Evolutionary conservation across 1,284 basidiomycete species (phyloP), one percentile per base, ranked within the genome.

Genomic region (Rhodofomes roseus): DNA sequence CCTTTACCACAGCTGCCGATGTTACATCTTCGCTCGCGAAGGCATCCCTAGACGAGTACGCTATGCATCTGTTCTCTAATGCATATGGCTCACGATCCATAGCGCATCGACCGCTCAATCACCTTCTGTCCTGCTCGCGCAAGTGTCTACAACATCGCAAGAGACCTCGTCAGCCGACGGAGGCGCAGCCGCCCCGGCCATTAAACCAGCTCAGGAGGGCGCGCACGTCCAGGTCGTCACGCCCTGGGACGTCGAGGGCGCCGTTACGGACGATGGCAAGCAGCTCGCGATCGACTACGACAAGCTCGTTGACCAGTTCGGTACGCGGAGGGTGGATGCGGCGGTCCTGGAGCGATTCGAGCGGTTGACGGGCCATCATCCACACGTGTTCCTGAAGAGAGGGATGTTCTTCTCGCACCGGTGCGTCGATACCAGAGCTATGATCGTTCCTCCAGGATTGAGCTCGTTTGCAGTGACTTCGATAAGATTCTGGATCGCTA

Each of bases 391-490:
- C 51, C 79, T 99, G 56, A 84, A 96, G 48, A 81, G 97, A 61
- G 96, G 95, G 20, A 93, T 92, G 82, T 99, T 99, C 80, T 99
- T 98, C 77, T 97, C 95, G 31, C 97, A 99, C 78, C 88, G 96
- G 94, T 93, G 65, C 12, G 46, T 29, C 5, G 14, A 31, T 48
- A 16, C 12, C 16, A 18, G 16, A 5, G 6, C 22, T 5, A 22
- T 9, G 16, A 29, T 2, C 11, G 53, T 36, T 8, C 55, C 12
- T 58, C 60, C 18, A 48, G 25, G 27, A 8, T 22, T n/a, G 29
- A 20, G 7, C 52, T 54, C 11, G 34, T 55, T 40, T 52, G 27
- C 68, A 96, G 95, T 61, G 97, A 99, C 61, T 89, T 99, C 67
- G 90, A 96, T 77, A 85, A 86, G 68, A 98, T 99, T 61, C 79